Base-by-base conservation (phyloP, 345 rosid species). In the Limnanthes douglasii region DNA sequence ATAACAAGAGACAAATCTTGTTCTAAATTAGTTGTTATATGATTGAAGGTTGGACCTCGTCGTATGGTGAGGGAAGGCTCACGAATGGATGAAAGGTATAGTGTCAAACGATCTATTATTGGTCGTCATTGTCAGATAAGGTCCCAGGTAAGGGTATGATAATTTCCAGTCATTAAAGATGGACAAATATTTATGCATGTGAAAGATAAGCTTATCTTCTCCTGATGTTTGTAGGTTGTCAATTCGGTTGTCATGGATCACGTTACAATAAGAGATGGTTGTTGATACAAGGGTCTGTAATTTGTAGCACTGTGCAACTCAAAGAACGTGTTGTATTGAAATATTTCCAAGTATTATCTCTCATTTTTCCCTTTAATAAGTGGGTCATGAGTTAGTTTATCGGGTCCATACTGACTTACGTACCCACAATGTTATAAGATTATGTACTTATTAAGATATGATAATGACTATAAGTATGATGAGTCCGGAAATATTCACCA, bases 101-200 rank as follows among this genome's bases (percentile, higher is more conserved):
- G 93, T 43, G 94, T 90, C 39, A 84, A 90, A 59, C 73, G 95
- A 58, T 90, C 98, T 40, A 92, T 84, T 19, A 72, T 84, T 48
- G 95, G 98, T 42, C 86, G 80, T 37, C 95, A 84, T 54, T 90
- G 98, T 65, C 71, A 85, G 38, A 80, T 90, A 68, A 88, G 95
- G 54, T 84, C 88, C 53, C 78, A 73, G 55, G 98, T 90, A 51
- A 90, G 84, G 98, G 98, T 84, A 64, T 14, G 46, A 17, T 15
- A 22, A 31, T 46, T 60, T 40, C 44, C 31, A 12, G 8, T 5
- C 10, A 39, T 19, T 2, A 25, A 11, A 17, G 31, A 18, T 29
- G 23, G 18, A 3, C 19, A 5, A 2, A 36, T 11, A 28, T 11
- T 9, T 18, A 11, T 32, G 3, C 14, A 22, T 34, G 14, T 37